Evolutionary conservation across 768 basidiomycete species (phyloP), one percentile per base, ranked within the genome.

Genomic region (Lactarius hatsudake): DNA sequence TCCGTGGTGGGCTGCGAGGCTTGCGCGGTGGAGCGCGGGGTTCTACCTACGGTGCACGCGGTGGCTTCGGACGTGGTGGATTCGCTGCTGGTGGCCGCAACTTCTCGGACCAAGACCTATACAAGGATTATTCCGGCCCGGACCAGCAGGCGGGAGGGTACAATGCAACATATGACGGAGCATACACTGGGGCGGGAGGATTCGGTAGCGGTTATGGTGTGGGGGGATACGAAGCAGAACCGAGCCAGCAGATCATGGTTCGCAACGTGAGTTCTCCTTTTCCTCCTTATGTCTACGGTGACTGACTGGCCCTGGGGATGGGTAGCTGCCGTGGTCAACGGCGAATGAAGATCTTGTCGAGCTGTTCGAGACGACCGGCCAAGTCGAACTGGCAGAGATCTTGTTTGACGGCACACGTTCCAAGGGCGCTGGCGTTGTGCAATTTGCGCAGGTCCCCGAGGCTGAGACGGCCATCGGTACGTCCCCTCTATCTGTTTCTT

Each of bases 301-400:
- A 57, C 64, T 26, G 1, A 15, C 40, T 28, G 58, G 3, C n/a
- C n/a, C n/a, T 20, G 0, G 5, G 36, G 10, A 34, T 48, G 17
- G 30, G 17, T 70, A 98, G 96, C 79, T 99, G 20, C 96, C 96
- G 1, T 99, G 96, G 96, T 98, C 96, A 12, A 99, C 96, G 55
- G 95, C 96, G 8, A 98, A 99, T 76, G 96, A 99, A 76, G 96
- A 99, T 76, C 80, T 99, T 54, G 96, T 99, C 26, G 96, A 99
- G 78, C 79, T 99, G 23, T 99, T 99, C 73, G 96, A 98, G 81
- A 99, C 96, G 40, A 97, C 96, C 0, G 96, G 96, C 12, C 90
- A 90, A 71, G 96, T 99, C 42, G 91, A 95, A 74, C 81, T 94
- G 40, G 96, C 96, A 2, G 96, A 99, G 78, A 96, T 98, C 70